phyloP scores from a whole-genome alignment of 768 basidiomycete genomes.

The Psilocybe tampanensis region DNA sequence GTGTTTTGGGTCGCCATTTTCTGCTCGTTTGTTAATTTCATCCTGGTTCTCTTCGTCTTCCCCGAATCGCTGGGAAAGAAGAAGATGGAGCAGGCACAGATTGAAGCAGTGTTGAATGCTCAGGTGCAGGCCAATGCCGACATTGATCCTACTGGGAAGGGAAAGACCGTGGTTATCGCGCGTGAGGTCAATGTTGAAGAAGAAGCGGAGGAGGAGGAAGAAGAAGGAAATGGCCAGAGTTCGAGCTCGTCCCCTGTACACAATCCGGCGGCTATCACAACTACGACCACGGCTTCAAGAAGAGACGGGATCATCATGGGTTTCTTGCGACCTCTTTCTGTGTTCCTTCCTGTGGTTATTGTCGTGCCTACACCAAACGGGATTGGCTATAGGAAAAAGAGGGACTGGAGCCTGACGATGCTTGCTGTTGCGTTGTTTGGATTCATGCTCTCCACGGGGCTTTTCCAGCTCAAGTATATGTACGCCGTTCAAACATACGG shows the following conservation, averaged over 20 bases:
- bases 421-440: conserved; percentile 64
- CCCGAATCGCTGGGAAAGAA: conserved; percentile 59
- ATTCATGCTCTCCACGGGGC: conserved; percentile 71
- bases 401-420: conserved; percentile 83
- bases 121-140: conserved; percentile 12
- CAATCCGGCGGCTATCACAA: not conserved
- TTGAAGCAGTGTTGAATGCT: conserved; percentile 14
- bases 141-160: conserved; percentile 16
- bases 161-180: conserved; percentile 15
- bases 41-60: conserved; percentile 71
- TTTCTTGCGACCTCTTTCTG: conserved; percentile 58
- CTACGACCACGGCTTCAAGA: not conserved
- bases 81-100: conserved; percentile 34
- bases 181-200: conserved; percentile 24
- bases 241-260: not conserved
- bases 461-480: conserved; percentile 81
- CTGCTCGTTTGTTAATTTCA: conserved; percentile 52
- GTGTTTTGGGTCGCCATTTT: conserved; percentile 51
- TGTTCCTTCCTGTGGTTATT: conserved; percentile 68
- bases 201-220: conserved; percentile 4
- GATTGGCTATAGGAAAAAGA: conserved; percentile 38
- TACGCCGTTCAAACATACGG: conserved; percentile 74
- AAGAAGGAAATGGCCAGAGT: not conserved
- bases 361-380: conserved; percentile 38
- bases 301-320: conserved; percentile 33